Evolutionary conservation across 176 grass and related monocot genomes (phyloP), one percentile per base, ranked within the genome.

Genomic region (Miscanthus lutarioriparius): DNA sequence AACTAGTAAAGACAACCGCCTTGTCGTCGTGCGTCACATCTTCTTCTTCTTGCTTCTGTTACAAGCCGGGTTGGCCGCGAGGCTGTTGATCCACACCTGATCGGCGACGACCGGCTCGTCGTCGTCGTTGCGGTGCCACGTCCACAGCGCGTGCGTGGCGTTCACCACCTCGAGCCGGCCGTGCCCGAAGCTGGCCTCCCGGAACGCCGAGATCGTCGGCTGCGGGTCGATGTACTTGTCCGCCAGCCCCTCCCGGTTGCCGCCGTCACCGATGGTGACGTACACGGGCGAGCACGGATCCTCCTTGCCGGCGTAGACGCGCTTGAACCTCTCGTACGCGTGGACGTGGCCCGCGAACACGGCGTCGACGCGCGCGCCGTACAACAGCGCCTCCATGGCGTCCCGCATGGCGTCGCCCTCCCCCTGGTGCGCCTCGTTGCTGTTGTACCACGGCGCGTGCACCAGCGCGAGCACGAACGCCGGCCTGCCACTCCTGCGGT

Each of bases 341-440:
- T 98, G 95, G 22, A 98, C 91, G 79, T 95, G 95, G 1, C 95
- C 95, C 0, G 95, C 76, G 72, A 98, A 98, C 35, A 98, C 90
- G 2, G 81, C 85, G 85, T 98, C 92, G 7, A 93, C 87, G 8
- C 83, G 40, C 1, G 72, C 77, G 5, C 26, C 77, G 17, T 83
- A 73, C 5, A 85, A 77, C 0, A 89, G 30, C 64, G 0, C 7
- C 78, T 98, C 95, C 70, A 97, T 72, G 74, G 95, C 88, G 36
- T 0, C 37, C 43, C 91, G 64, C 94, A 97, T 97, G 12, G 64
- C 66, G 76, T 97, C 94, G 15, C 87, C 91, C 3, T 97, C 94
- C 0, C 83, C 90, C 2, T 67, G 76, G 80, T 97, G 91, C 5
- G 85, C 94, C 37, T 88, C 40, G 75, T 97, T 97, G 40, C 85